A percentile compares a stretch with the other conserved stretches of the same genome.
Evolutionary conservation across 306 rosid species (phyloP).

Genomic region (Crotalaria pallida): DNA sequence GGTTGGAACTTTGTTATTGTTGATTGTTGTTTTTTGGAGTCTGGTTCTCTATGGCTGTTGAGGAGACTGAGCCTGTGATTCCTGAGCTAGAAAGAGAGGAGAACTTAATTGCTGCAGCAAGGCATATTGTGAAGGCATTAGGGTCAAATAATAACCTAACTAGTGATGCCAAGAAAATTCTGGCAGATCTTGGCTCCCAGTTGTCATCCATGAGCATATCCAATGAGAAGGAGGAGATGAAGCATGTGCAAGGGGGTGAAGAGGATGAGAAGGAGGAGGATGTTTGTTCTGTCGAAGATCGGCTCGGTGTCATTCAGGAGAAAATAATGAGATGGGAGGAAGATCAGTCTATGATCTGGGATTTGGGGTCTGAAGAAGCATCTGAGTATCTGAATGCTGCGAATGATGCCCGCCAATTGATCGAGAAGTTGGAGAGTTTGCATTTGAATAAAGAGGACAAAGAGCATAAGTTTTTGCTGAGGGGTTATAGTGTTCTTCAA

Average conservation of each 20-base stretch:
- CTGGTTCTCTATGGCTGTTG: slow-evolving; percentile 43
- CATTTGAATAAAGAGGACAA: slow-evolving; percentile 44
- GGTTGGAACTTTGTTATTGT: slow-evolving; percentile 17
- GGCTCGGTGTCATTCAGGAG: slow-evolving; percentile 46
- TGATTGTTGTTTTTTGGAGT: slow-evolving; percentile 5
- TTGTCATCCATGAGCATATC: slow-evolving; percentile 41
- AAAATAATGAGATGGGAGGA: slow-evolving; percentile 72
- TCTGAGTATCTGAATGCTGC: slow-evolving; percentile 59
- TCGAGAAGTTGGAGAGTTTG: slow-evolving; percentile 48
- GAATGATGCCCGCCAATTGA: slow-evolving; percentile 51
- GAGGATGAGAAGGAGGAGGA: slow-evolving; percentile 29
- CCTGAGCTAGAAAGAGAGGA: slow-evolving; percentile 64
- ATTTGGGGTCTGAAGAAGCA: slow-evolving; percentile 54
- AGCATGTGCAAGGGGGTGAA: neutral
- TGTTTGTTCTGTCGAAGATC: slow-evolving; percentile 31
- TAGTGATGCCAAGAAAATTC: slow-evolving; percentile 50
- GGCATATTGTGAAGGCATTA: slow-evolving; percentile 56
- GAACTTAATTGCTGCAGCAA: slow-evolving; percentile 65
- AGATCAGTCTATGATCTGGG: slow-evolving; percentile 77
- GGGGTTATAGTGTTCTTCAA: slow-evolving; percentile 74
- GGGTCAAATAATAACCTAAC: slow-evolving; percentile 66
- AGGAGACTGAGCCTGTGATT: slow-evolving; percentile 41
- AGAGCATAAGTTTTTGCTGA: slow-evolving; percentile 37
- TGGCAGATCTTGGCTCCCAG: slow-evolving; percentile 66
- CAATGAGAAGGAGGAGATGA: slow-evolving; percentile 35